Conservation (phyloP, 805 yeast genomes). For the Wickerhamomyces tratensis region DNA sequence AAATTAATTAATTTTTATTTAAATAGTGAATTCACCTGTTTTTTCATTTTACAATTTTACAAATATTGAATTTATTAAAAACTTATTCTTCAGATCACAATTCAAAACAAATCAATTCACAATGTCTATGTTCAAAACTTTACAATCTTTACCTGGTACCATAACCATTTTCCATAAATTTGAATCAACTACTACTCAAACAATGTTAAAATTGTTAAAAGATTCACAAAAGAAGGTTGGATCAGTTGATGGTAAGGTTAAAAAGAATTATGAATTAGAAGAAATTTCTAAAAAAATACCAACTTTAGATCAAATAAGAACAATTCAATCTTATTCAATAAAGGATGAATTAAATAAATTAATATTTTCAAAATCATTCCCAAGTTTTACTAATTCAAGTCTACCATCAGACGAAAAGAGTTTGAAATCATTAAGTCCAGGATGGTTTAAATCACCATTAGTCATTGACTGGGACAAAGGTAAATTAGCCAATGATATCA, state of each 20-base stretch:
- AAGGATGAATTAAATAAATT: slow-evolving; percentile 2
- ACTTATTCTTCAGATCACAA: too few relatives aligned
- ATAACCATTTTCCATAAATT: slow-evolving; percentile 31
- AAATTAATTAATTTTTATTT: too few relatives aligned
- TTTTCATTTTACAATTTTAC: too few relatives aligned
- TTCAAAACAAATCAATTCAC: too few relatives aligned
- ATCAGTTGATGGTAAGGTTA: slow-evolving; percentile 15
- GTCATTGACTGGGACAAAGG: slow-evolving; percentile 58
- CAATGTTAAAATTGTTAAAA: slow-evolving; percentile 8
- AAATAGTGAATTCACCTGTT: too few relatives aligned
- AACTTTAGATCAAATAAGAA: slow-evolving; percentile 17
- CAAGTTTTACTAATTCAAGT: slow-evolving; percentile 8
- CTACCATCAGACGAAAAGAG: slow-evolving; percentile 5
- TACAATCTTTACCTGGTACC: slow-evolving; percentile 34
- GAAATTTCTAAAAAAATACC: slow-evolving; percentile 8
- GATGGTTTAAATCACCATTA: slow-evolving; percentile 32
- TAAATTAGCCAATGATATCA: slow-evolving; percentile 39
- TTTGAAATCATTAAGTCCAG: slow-evolving; percentile 9
- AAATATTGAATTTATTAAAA: too few relatives aligned
- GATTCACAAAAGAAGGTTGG: slow-evolving; percentile 15
- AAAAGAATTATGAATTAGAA: slow-evolving; percentile 12
- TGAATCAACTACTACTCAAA: slow-evolving; percentile 15
- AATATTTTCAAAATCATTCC: slow-evolving; percentile 12
- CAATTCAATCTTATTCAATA: slow-evolving; percentile 10
- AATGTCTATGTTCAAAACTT: slow-evolving; percentile 40